Evolutionary conservation across 306 rosid genomes (phyloP).

Genomic region (Quercus dentata): DNA sequence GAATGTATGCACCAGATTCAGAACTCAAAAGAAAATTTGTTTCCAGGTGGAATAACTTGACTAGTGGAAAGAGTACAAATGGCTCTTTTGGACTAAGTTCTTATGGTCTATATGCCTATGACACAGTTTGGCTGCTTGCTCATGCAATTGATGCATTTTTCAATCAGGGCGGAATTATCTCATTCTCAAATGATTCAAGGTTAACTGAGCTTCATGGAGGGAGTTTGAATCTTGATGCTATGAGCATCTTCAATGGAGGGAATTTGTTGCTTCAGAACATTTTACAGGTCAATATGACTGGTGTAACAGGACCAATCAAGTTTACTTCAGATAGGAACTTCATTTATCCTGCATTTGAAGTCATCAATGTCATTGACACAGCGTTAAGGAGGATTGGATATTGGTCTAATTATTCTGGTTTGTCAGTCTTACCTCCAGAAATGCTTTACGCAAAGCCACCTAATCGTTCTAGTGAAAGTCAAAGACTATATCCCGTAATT

Average conservation of each 20-base stretch:
- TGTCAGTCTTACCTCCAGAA: slow-evolving; percentile 64
- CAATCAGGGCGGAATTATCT: slow-evolving; percentile 57
- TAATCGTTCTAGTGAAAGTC: slow-evolving; percentile 41
- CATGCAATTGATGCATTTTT: slow-evolving; percentile 74
- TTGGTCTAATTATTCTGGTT: slow-evolving; percentile 89
- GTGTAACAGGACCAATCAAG: slow-evolving; percentile 64
- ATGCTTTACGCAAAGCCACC: slow-evolving; percentile 48
- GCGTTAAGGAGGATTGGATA: slow-evolving; percentile 74
- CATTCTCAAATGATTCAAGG: slow-evolving; percentile 70
- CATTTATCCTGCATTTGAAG: slow-evolving; percentile 70
- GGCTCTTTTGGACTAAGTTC: slow-evolving; percentile 50
- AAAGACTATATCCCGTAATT: slow-evolving; percentile 40
- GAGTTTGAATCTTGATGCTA: slow-evolving; percentile 55
- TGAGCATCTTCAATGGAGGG: slow-evolving; percentile 76
- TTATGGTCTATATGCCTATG: slow-evolving; percentile 70
- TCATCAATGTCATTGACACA: slow-evolving; percentile 72
- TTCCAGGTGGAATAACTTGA: slow-evolving; percentile 76
- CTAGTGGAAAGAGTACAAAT: slow-evolving; percentile 29
- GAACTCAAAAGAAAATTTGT: slow-evolving; percentile 56
- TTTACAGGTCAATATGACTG: slow-evolving; percentile 62
- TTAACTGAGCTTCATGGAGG: slow-evolving; percentile 28
- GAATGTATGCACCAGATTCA: slow-evolving; percentile 67
- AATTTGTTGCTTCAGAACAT: slow-evolving; percentile 41
- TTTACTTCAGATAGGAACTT: slow-evolving; percentile 55
- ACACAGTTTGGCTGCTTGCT: slow-evolving; percentile 83